Base-by-base conservation (phyloP, 2,329 filamentous ascomycete genomes). In the Dactylellina leptospora region DNA sequence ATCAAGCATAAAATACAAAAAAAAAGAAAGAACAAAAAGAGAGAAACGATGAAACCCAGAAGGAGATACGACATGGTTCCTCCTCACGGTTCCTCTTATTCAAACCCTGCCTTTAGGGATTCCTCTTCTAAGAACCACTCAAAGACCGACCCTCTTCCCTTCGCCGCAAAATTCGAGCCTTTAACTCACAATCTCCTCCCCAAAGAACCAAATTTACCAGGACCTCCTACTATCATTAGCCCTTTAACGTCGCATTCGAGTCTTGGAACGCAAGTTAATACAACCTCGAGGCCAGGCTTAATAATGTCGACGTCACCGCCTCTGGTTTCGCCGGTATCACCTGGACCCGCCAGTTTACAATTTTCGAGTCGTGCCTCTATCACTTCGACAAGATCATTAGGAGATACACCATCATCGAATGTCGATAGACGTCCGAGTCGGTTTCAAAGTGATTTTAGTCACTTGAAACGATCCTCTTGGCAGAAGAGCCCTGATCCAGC, bases 91-190 rank as follows among this genome's bases (percentile, higher is more conserved):
- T 27, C 27, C 13, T 20, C 50, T 28, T 72, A 64, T 44, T 25
- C 47, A 36, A 59, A 72, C 53, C 68, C 51, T 40, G 59, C 53
- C 33, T 72, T 72, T 55, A 40, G 38, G 11, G 44, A 59, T 8
- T 20, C 48, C 18, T 25, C 58, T 48, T 22, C 59, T 3, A 53
- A 8, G 28, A 53, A 25, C 11, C 18, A 4, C 13, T 50, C 42
- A 44, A 58, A 54, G 53, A 64, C 59, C 22, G 68, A 72, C 22
- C 68, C 68, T 3, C 59, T 72, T 16, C 68, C 68, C 11, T 72
- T 64, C 33, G 45, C 68, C 13, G 20, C 68, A n/a, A 59, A 23
- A 20, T 72, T 72, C 27, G 59, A 72, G 38, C 68, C 59, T 54
- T 36, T 72, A 11, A 23, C 48, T 5, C 59, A 72, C 5, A 64